Evolutionary conservation across 129 eudicot species (phyloP).

Genomic region (Cynara cardunculus): DNA sequence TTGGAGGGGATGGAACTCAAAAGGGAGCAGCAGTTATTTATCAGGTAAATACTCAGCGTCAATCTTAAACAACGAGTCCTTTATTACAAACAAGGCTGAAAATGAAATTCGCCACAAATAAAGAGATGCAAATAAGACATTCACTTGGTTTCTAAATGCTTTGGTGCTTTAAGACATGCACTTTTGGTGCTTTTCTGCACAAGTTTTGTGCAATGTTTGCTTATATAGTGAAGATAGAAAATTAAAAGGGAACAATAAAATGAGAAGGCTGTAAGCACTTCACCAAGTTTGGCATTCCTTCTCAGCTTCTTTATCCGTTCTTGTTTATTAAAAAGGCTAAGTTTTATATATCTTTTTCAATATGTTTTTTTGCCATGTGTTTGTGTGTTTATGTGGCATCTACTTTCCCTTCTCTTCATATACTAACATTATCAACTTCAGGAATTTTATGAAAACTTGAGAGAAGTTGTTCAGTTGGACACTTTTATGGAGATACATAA

Average conservation of each 20-base stretch:
- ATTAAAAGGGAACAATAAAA: background rate
- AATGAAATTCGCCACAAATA: background rate
- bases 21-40: constrained; percentile 81
- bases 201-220: background rate
- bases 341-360: background rate
- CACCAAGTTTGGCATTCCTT: background rate
- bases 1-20: constrained; percentile 93
- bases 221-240: background rate
- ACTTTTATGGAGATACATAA: background rate
- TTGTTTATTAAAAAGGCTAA: background rate
- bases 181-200: too few relatives aligned
- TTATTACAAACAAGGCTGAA: too few relatives aligned
- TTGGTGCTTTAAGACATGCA: background rate
- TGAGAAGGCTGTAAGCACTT: background rate
- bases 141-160: background rate
- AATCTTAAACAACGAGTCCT: background rate
- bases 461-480: background rate
- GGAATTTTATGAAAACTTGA: too few relatives aligned
- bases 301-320: background rate
- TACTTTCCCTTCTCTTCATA: too few relatives aligned
- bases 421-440: too few relatives aligned
- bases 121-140: background rate
- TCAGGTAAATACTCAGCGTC: constrained; percentile 45
- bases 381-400: too few relatives aligned
- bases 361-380: too few relatives aligned